Evolutionary conservation across 2,329 filamentous ascomycete species (phyloP), one percentile per base, ranked within the genome.

Genomic region (Nigrospora oryzae): DNA sequence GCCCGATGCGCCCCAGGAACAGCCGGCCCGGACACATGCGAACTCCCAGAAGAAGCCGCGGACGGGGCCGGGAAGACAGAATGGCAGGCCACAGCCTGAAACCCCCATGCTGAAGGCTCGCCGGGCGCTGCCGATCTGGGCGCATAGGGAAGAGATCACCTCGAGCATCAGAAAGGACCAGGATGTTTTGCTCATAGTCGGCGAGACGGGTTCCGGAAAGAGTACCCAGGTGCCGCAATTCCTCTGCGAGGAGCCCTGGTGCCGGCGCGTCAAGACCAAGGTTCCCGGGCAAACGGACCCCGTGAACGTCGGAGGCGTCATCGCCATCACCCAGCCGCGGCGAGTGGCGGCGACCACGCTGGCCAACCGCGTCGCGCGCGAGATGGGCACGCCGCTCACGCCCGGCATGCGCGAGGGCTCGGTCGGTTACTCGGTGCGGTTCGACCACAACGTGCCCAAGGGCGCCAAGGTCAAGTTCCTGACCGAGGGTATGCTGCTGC

Each of bases 151-250:
- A 32, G 75, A 83, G 23, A 94, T 96, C 41, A 79, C 81, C 33
- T 59, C 71, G 14, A 71, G 77, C 2, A 66, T 95, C 7, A 69
- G 70, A 12, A 67, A 78, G 32, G 81, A 79, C 49, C 79, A 94
- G 56, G 55, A 62, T 47, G 79, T 95, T 1, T 76, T 98, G 42
- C 74, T 98, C 0, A 69, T 98, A 13, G 84, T 93, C 3, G 91
- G 91, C 68, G 91, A 97, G 63, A 98, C 93, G 0, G 93, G 93
- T 61, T 95, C 88, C 13, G 93, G 93, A 60, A 98, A 98, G 67
- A 94, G 87, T 69, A 98, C 93, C 0, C 93, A 98, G 64, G 83
- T 96, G 0, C 91, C 93, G 0, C 93, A 97, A 58, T 96, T 95
- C 50, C 69, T 98, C 8, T 78, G 84, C 38, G 64, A 70, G 23